These are phyloP conservation scores for Chalciporus chontae DNA, from an alignment of 768 basidiomycete species.

Conservation along the genomic window DNA sequence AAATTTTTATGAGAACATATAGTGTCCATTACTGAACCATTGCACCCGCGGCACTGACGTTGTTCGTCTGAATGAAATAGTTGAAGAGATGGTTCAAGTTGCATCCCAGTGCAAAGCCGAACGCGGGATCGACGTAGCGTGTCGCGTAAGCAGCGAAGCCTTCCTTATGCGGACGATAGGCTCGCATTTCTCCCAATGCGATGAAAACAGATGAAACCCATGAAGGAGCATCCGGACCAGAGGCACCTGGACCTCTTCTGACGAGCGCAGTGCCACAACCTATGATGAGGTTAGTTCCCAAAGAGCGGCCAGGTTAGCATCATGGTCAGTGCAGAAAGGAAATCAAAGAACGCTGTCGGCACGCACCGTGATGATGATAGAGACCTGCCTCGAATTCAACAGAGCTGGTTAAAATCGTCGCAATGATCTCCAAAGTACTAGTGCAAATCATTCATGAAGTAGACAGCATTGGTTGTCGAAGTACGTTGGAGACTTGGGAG, in stretches of 20 bases:
- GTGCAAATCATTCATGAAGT: too few species aligned
- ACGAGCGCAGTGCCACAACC: slow-evolving; percentile 57
- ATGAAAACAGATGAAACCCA: slow-evolving; percentile 61
- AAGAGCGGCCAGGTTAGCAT: slow-evolving; percentile 30
- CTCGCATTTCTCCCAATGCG: slow-evolving; percentile 37
- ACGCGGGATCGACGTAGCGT: slow-evolving; percentile 60
- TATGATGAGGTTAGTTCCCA: slow-evolving; percentile 55
- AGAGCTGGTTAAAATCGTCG: too few species aligned
- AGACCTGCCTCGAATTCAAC: too few species aligned
- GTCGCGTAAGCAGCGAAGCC: slow-evolving; percentile 57
- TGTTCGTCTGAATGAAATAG: slow-evolving; percentile 63
- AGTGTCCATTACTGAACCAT: slow-evolving; percentile 49
- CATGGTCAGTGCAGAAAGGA: too few species aligned
- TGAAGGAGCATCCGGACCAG: slow-evolving; percentile 40
- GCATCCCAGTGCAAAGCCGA: slow-evolving; percentile 49
- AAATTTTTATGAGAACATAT: slow-evolving; percentile 43
- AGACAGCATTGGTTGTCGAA: too few species aligned
- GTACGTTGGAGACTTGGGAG: too few species aligned
- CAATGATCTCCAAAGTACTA: too few species aligned
- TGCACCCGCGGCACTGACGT: slow-evolving; percentile 59
- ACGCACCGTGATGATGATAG: too few species aligned
- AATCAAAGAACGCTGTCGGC: too few species aligned
- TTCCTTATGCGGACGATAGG: slow-evolving; percentile 55
- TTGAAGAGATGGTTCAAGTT: slow-evolving; percentile 62
- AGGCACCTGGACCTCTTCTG: slow-evolving; percentile 50